Percentiles rank a stretch among this genome's conserved stretches.
phyloP scores from a whole-genome alignment of 352 stramenopile genomes.

The Aphanomyces astaci region DNA sequence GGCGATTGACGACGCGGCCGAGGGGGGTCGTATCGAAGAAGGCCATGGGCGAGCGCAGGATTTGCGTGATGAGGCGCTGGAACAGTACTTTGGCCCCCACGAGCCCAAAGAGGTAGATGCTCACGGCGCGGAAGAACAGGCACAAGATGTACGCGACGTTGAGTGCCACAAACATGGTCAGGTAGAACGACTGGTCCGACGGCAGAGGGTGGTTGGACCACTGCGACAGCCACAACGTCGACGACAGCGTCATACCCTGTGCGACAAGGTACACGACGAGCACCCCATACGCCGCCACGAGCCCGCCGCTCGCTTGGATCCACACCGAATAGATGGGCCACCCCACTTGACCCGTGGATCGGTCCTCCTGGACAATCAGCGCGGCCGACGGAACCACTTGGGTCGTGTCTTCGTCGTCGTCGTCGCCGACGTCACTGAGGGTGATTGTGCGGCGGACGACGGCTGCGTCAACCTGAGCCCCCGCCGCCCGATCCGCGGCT shows the following conservation, averaged over 20 bases:
- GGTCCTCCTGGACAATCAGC: conserved; percentile 53
- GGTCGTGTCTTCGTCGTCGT: conserved; percentile 32
- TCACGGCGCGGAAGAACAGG: conserved; percentile 54
- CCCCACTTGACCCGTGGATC: conserved; percentile 60
- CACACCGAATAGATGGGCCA: conserved; percentile 56
- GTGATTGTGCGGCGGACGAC: neutral
- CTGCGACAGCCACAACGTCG: conserved; percentile 88
- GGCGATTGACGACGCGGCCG: conserved; percentile 88
- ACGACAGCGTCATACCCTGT: conserved; percentile 44
- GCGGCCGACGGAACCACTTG: conserved; percentile 28
- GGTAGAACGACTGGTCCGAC: conserved; percentile 33
- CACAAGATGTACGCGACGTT: conserved; percentile 48
- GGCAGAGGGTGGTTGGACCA: conserved; percentile 76
- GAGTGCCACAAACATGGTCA: conserved; percentile 78
- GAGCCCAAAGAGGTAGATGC: conserved; percentile 50
- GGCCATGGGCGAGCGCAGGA: conserved; percentile 5
- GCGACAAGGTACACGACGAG: conserved; percentile 47
- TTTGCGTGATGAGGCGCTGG: conserved; percentile 50
- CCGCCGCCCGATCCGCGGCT: neutral
- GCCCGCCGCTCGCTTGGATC: conserved; percentile 57
- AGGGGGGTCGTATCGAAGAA: conserved; percentile 23
- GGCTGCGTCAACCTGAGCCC: neutral
- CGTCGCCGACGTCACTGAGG: conserved; percentile 37
- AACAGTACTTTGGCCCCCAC: conserved; percentile 54
- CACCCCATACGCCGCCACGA: conserved; percentile 36